phyloP scores from a whole-genome alignment of 352 stramenopile species.

The Phytophthora fragariae region DNA sequence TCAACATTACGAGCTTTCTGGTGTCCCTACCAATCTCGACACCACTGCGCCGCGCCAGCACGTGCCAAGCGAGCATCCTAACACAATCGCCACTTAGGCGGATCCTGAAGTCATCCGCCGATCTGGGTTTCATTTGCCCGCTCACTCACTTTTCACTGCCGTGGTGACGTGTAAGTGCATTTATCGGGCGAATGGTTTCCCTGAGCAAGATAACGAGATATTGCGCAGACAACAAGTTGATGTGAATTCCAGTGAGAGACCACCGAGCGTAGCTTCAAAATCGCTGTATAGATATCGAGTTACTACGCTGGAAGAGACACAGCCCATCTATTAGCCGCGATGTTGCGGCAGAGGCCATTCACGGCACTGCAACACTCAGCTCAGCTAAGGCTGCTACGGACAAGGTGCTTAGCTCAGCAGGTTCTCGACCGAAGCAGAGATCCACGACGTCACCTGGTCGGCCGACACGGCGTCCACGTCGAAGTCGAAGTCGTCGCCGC shows the following conservation, averaged over 20 bases:
- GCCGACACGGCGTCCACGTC: conserved; percentile 39
- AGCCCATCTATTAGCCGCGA: conserved; percentile 28
- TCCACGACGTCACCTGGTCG: conserved; percentile 41
- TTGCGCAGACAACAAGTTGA: conserved; percentile 5
- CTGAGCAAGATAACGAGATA: too few species aligned
- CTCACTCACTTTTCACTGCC: too few species aligned
- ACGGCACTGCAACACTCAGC: conserved; percentile 23
- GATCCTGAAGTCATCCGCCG: too few species aligned
- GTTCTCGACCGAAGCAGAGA: conserved; percentile 48
- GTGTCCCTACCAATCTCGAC: too few species aligned
- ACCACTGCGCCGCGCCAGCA: too few species aligned
- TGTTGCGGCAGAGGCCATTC: not conserved
- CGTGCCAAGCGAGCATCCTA: too few species aligned
- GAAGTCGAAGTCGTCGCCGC: conserved; percentile 53
- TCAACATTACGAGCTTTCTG: too few species aligned
- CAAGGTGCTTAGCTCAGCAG: conserved; percentile 31
- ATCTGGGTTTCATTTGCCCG: too few species aligned
- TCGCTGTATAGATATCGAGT: conserved; percentile 29
- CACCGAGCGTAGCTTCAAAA: conserved; percentile 15
- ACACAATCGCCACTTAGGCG: too few species aligned
- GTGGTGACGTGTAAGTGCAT: too few species aligned
- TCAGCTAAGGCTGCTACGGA: conserved; percentile 3
- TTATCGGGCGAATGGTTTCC: too few species aligned
- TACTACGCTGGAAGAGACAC: conserved; percentile 13
- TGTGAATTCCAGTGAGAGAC: not conserved